Conservation (phyloP, 257 asterid genomes). For the Solanum etuberosum region DNA sequence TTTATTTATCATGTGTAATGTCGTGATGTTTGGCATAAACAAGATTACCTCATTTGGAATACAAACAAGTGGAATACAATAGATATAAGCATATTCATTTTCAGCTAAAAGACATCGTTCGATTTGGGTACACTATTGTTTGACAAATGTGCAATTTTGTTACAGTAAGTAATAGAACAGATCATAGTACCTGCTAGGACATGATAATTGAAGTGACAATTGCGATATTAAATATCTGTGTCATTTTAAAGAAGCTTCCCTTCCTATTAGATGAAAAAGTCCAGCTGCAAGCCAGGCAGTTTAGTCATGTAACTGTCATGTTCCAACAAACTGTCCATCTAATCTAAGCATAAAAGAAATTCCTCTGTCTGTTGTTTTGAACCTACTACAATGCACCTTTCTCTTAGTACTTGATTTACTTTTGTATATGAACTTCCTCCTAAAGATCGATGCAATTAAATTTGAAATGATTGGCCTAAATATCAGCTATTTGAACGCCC, state of each 20-base stretch:
- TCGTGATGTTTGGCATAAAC: not conserved
- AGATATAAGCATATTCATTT: not conserved
- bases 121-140: not conserved
- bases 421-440: not conserved
- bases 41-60: not conserved
- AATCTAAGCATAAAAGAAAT: constrained; percentile 2
- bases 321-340: constrained; percentile 36
- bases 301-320: constrained; percentile 50
- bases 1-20: constrained; percentile 13
- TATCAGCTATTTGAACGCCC: not conserved
- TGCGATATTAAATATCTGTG: not conserved
- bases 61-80: not conserved
- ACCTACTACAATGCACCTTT: not conserved
- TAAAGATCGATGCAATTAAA: not conserved
- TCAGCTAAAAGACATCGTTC: not conserved
- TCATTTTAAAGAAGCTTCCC: constrained; percentile 2
- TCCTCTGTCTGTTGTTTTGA: constrained; percentile 1
- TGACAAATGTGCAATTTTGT: not conserved
- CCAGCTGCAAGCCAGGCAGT: constrained; percentile 37
- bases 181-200: not conserved
- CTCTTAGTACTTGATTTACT: not conserved
- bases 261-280: constrained; percentile 16
- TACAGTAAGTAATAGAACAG: not conserved
- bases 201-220: not conserved
- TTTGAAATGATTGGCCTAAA: constrained; percentile 4